phyloP scores from a whole-genome alignment of 495 filamentous ascomycete genomes.

The Cenococcum geophilum region DNA sequence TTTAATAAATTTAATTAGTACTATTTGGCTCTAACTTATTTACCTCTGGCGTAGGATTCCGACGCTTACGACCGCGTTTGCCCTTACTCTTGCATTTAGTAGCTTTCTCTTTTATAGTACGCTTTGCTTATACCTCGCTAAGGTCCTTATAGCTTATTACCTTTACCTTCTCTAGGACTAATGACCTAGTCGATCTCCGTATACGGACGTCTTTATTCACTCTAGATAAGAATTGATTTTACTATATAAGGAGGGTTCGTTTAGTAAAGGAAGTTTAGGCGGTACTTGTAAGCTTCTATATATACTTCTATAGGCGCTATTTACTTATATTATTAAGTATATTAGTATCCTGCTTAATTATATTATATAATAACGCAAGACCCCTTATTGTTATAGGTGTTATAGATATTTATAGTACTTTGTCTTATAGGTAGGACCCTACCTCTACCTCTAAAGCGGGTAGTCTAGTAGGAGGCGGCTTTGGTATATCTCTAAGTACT shows the following conservation, averaged over 20 bases:
- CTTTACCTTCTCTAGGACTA: too few species aligned
- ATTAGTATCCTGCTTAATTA: constrained; percentile 6
- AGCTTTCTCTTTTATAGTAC: too few species aligned
- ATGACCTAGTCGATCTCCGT: too few species aligned
- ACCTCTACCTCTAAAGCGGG: background rate
- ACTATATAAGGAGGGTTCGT: constrained; percentile 6
- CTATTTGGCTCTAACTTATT: too few species aligned
- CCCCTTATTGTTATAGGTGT: constrained; percentile 6
- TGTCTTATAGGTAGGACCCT: background rate
- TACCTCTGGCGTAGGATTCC: too few species aligned
- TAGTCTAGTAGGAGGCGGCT: background rate
- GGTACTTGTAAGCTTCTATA: constrained; percentile 13
- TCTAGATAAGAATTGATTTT: too few species aligned
- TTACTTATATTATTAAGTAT: constrained; percentile 5
- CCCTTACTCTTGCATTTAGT: too few species aligned
- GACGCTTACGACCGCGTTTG: too few species aligned
- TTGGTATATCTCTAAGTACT: background rate
- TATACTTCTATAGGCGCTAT: constrained; percentile 5
- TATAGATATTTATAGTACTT: constrained; percentile 5
- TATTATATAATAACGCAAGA: constrained; percentile 8
- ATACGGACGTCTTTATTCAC: too few species aligned
- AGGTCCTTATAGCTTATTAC: too few species aligned
- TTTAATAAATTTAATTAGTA: too few species aligned
- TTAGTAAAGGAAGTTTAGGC: constrained; percentile 14
- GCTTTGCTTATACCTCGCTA: too few species aligned